phyloP scores from a whole-genome alignment of 345 rosid genomes.

The Gossypium turneri region DNA sequence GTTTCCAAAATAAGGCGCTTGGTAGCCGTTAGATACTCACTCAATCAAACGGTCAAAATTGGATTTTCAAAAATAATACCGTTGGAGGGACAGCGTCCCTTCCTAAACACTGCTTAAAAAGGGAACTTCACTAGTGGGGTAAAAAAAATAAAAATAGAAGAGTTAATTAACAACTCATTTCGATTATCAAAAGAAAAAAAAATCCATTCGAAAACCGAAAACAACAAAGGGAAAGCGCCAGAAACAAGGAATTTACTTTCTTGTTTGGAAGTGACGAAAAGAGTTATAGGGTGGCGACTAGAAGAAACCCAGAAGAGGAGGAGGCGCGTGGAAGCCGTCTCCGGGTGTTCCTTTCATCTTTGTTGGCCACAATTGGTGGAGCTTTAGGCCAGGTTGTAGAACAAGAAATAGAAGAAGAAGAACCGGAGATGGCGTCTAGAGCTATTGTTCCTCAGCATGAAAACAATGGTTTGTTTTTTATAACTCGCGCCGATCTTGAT shows the following conservation, averaged over 20 bases:
- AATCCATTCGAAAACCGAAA: background rate
- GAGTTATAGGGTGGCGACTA: constrained; percentile 49
- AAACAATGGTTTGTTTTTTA: constrained; percentile 28
- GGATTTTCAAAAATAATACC: constrained; percentile 7
- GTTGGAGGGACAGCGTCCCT: constrained; percentile 7
- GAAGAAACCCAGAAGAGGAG: constrained; percentile 31
- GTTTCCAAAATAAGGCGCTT: background rate
- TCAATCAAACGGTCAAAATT: constrained; percentile 12
- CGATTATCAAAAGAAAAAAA: background rate
- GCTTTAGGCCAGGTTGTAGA: constrained; percentile 42
- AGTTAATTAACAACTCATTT: background rate
- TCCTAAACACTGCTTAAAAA: constrained; percentile 2
- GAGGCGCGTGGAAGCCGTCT: constrained; percentile 57
- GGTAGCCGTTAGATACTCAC: constrained; percentile 1
- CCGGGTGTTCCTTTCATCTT: constrained; percentile 55
- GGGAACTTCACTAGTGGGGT: background rate
- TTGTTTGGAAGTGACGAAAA: background rate
- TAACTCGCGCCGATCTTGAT: background rate
- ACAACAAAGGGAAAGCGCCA: background rate
- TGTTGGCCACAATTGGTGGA: constrained; percentile 51
- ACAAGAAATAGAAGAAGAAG: constrained; percentile 14
- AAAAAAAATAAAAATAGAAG: background rate
- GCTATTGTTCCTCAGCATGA: constrained; percentile 32
- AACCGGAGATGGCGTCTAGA: constrained; percentile 45
- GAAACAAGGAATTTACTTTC: background rate